Evolutionary conservation across 1,139 yeast species (phyloP).

Genomic region (Yamadazyma atmosphaerica): DNA sequence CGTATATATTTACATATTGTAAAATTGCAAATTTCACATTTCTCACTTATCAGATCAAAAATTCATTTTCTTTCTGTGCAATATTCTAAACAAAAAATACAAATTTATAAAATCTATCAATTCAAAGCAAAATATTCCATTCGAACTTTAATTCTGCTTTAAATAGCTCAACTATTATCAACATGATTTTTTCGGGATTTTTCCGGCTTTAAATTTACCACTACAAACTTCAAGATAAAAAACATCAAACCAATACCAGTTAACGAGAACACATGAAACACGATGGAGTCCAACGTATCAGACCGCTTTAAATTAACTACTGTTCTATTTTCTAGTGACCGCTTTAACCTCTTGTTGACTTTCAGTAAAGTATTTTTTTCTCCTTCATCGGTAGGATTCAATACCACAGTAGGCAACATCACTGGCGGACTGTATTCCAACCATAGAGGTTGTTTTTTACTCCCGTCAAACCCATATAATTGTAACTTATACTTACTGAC

Average conservation of each 20-base stretch:
- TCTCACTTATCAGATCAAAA: too few relatives aligned
- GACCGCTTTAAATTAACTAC: conserved; percentile 62
- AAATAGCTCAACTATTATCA: too few relatives aligned
- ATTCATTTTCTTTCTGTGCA: too few relatives aligned
- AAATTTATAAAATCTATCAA: too few relatives aligned
- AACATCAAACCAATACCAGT: not conserved
- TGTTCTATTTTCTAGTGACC: conserved; percentile 75
- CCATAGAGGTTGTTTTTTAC: conserved; percentile 32
- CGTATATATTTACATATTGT: too few relatives aligned
- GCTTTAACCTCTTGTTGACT: conserved; percentile 41
- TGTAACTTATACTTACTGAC: conserved; percentile 24
- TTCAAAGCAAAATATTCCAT: too few relatives aligned
- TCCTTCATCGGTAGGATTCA: conserved; percentile 23
- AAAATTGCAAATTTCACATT: not conserved
- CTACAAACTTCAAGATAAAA: conserved; percentile 3
- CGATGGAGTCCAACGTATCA: conserved; percentile 4
- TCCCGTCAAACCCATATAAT: conserved; percentile 28
- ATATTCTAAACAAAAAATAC: too few relatives aligned
- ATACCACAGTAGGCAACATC: conserved; percentile 29
- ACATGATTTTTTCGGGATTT: not conserved
- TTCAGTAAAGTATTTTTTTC: conserved; percentile 9
- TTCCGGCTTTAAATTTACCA: conserved; percentile 2
- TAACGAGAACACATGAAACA: conserved; percentile 4
- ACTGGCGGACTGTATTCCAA: conserved; percentile 27
- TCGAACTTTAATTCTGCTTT: too few relatives aligned